Base-by-base conservation (phyloP, 2,329 filamentous ascomycete genomes). In the Trichoderma lentiforme region DNA sequence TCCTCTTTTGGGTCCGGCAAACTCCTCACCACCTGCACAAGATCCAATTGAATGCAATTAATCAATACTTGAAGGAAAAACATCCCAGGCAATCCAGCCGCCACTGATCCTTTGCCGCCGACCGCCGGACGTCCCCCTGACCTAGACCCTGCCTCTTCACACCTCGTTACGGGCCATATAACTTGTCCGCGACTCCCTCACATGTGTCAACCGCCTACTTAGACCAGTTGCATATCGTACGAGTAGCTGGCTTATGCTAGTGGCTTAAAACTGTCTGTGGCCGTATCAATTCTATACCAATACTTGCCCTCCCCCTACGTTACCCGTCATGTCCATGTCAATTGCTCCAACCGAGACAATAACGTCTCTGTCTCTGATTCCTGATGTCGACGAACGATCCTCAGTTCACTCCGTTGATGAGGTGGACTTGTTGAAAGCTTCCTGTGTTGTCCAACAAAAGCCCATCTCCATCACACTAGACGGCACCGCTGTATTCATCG, bases 401-500 rank as follows among this genome's bases (percentile, higher is more conserved):
- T 34, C 68, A 26, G 21, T 56, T 6, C 18, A 36, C 15, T n/a
- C 60, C 26, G 34, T 36, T 36, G 34, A 36, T 36, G 71, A 72
- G 53, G n/a, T 51, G 14, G 71, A 70, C 8, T 21, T 57, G 36
- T 51, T 68, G 18, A 56, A 60, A 12, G 43, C 68, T 11, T 66
- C 71, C 6, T 74, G 70, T 47, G 34, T 77, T 36, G 75, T 86
- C 73, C 83, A 83, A 39, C 86, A 88, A 77, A 83, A 85, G 74
- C 83, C 86, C 58, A 81, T 89, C 70, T 85, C 84, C 53, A 77
- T 90, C 67, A 89, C 87, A 0, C 83, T 90, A 15, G 83, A 87
- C 69, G 86, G 85, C 47, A 78, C 82, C 8, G 81, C 83, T 75
- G 84, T 89, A 72, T 83, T 87, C 67, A 77, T 81, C 53, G 77